Evolutionary conservation across 805 yeast species (phyloP), one percentile per base, ranked within the genome.

Genomic region (Candida maris): DNA sequence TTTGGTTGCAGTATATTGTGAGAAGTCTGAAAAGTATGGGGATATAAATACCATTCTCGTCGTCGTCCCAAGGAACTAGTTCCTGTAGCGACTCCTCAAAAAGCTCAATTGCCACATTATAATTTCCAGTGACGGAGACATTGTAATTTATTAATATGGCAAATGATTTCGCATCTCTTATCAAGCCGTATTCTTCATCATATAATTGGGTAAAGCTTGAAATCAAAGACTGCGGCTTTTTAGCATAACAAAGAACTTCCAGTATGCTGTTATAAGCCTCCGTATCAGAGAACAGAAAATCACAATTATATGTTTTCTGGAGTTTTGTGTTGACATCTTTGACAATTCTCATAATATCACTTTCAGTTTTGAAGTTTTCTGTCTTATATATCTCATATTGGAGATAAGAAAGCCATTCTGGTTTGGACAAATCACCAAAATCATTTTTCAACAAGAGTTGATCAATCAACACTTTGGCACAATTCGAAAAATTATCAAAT

Each of bases 11-110:
- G 34, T 54, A 49, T 4, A 24, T 20, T 1, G 52, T 30, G 16
- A 59, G 45, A 10, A 60, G 28, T 20, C 47, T 48, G 32, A 60
- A 58, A 14, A 62, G 37, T 2, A 51, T 39, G 0, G 56, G 45
- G 30, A 55, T 42, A 27, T 56, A 52, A 19, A 45, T 45, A 2
- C 61, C 59, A 39, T 56, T 54, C 30, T 47, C 48, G 12, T 60
- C 64, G 29, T 51, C 52, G 20, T 58, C 62, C 79, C 80, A 75
- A 19, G 65, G 64, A 5, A 67, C 62, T n/a, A 46, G 37, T 23
- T 72, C 75, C 19, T 61, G 49, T 4, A 54, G 44, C 5, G 67
- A 46, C 32, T 65, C 55, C 5, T 63, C 47, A 47, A 70, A 71
- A 5, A 63, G 28, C 13, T 49, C 36, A 13, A 62, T 50, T 1